Conservation (phyloP, 768 basidiomycete species). For the Crassisporium funariophilum region DNA sequence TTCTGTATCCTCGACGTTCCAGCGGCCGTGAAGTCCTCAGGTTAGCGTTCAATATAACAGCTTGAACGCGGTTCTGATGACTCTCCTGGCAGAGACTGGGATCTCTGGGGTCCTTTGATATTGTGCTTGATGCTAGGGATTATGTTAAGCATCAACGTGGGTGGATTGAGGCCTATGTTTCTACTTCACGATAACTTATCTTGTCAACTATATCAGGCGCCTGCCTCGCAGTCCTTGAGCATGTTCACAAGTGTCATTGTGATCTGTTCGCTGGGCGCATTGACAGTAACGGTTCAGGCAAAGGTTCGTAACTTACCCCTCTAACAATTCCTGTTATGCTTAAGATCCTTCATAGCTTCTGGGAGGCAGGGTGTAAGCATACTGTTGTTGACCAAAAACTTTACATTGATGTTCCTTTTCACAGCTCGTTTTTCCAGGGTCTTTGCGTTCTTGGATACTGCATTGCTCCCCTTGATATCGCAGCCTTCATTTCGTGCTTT, state of each 20-base stretch:
- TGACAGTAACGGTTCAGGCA: slow-evolving; percentile 93
- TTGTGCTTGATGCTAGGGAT: slow-evolving; percentile 79
- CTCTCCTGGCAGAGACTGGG: slow-evolving; percentile 78
- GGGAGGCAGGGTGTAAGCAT: slow-evolving; percentile 76
- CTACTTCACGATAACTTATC: background rate
- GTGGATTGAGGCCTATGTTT: slow-evolving; percentile 22
- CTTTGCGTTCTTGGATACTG: slow-evolving; percentile 95
- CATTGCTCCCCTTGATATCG: slow-evolving; percentile 89
- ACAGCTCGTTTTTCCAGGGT: slow-evolving; percentile 93
- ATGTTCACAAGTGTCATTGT: slow-evolving; percentile 95
- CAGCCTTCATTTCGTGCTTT: slow-evolving; percentile 85
- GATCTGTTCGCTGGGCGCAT: slow-evolving; percentile 87
- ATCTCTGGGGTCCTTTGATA: slow-evolving; percentile 94
- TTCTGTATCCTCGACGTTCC: slow-evolving; percentile 82
- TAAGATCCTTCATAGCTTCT: slow-evolving; percentile 53
- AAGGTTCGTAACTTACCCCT: slow-evolving; percentile 54
- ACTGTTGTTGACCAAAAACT: background rate
- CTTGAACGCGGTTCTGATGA: background rate
- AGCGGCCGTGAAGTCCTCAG: slow-evolving; percentile 78
- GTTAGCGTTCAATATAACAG: too few species aligned
- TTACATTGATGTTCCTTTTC: slow-evolving; percentile 1
- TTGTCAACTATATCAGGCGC: slow-evolving; percentile 59
- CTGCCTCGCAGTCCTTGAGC: slow-evolving; percentile 77
- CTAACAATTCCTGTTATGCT: background rate
- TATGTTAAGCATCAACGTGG: slow-evolving; percentile 83